Evolutionary conservation across 148 eudicot genomes (phyloP).

Genomic region (Silene conica): DNA sequence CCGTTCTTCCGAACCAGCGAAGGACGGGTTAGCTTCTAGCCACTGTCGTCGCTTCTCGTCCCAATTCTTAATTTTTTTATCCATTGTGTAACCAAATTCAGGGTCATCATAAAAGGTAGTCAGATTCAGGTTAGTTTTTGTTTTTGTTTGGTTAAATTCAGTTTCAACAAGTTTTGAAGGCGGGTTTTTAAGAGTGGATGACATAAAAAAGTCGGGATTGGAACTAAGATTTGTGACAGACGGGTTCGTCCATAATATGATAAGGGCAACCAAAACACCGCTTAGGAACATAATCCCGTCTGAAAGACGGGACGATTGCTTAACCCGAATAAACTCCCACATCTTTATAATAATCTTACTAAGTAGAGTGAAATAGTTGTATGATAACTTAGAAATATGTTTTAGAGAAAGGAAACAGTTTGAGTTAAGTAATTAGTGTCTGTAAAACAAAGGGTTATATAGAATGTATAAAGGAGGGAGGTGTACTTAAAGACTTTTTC

Average conservation of each 20-base stretch:
- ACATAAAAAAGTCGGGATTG: not conserved
- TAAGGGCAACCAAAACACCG: slow-evolving; percentile 5
- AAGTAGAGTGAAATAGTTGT: not conserved
- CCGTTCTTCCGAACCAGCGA: not conserved
- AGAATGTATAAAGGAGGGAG: not conserved
- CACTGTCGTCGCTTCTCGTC: slow-evolving; percentile 14
- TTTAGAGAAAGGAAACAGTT: not conserved
- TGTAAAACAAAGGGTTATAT: not conserved
- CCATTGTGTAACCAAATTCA: slow-evolving; percentile 11
- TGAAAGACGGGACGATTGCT: not conserved
- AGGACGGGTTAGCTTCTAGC: slow-evolving; percentile 4
- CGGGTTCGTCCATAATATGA: slow-evolving; percentile 2
- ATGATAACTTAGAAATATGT: not conserved
- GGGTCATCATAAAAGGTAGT: slow-evolving; percentile 13
- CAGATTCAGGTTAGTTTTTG: not conserved
- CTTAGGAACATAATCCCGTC: slow-evolving; percentile 12
- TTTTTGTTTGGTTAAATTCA: too few relatives aligned
- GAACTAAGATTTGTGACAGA: not conserved
- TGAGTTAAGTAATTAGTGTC: not conserved
- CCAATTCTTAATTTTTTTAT: not conserved
- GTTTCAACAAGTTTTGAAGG: not conserved
- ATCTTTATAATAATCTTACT: not conserved
- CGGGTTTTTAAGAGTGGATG: not conserved
- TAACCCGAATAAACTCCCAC: not conserved
- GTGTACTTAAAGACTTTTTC: slow-evolving; percentile 5